Percentiles rank a stretch among this genome's conserved stretches.
These are phyloP conservation scores for Daedalea quercina DNA, from an alignment of 768 basidiomycete genomes.

Conservation along the genomic window DNA sequence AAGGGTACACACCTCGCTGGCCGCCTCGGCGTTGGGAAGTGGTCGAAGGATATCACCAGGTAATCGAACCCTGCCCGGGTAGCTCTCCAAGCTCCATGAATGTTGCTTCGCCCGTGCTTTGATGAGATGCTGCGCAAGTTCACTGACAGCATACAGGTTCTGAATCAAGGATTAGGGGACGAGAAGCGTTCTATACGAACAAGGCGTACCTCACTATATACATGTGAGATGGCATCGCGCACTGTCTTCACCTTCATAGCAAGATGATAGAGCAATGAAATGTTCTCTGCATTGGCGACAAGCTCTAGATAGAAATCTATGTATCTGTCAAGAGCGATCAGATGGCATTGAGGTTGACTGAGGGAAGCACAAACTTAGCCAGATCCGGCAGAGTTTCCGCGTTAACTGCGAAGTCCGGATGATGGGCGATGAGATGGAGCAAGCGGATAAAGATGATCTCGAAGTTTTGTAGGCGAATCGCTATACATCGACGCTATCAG, in stretches of 20 bases:
- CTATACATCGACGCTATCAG: no score
- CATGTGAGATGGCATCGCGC: conserved; percentile 64
- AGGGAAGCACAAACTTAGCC: conserved; percentile 53
- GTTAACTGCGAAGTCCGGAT: conserved; percentile 78
- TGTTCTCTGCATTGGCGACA: conserved; percentile 72
- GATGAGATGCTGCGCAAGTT: conserved; percentile 85
- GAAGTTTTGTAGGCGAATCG: conserved; percentile 53
- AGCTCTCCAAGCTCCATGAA: conserved; percentile 71
- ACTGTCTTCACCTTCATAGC: conserved; percentile 83
- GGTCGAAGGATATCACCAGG: conserved; percentile 78
- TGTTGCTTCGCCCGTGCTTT: conserved; percentile 54
- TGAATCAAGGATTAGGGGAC: no score
- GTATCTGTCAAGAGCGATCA: conserved; percentile 47
- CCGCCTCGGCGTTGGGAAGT: conserved; percentile 58
- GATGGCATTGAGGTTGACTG: neutral
- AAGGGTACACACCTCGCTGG: conserved; percentile 44
- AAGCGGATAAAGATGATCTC: conserved; percentile 84
- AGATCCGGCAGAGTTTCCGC: conserved; percentile 71
- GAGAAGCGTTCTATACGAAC: neutral
- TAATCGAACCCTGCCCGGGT: conserved; percentile 74
- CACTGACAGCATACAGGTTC: conserved; percentile 85
- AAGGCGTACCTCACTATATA: conserved; percentile 61
- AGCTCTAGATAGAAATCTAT: conserved; percentile 82
- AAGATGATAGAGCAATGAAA: conserved; percentile 78
- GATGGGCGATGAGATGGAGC: conserved; percentile 84